phyloP scores from a whole-genome alignment of 257 asterid genomes.

The Jasminum sambac region DNA sequence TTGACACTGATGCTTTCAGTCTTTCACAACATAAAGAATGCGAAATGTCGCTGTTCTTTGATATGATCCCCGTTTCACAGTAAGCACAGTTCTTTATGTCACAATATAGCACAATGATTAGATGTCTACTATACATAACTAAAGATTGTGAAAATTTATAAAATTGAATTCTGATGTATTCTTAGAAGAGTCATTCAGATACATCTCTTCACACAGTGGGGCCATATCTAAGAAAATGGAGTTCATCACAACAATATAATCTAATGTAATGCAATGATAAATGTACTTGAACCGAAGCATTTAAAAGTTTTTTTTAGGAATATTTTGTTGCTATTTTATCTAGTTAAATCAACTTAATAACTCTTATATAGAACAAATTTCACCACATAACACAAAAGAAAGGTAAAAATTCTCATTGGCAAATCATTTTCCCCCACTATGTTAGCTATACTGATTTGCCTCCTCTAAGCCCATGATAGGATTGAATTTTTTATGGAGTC shows the following conservation, averaged over 20 bases:
- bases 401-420: not conserved
- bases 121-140: not conserved
- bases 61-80: not conserved
- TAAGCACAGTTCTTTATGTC: not conserved
- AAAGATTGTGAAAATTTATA: not conserved
- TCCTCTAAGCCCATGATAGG: too few relatives aligned
- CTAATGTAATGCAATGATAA: not conserved
- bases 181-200: not conserved
- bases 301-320: not conserved
- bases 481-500: too few relatives aligned
- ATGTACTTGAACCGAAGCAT: not conserved
- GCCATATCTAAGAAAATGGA: not conserved
- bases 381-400: not conserved
- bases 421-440: not conserved
- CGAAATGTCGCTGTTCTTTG: not conserved
- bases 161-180: too few relatives aligned
- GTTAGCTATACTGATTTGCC: too few relatives aligned
- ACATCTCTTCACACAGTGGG: not conserved
- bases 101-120: not conserved
- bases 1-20: constrained; percentile 9
- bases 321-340: not conserved
- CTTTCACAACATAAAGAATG: constrained; percentile 2
- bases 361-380: not conserved
- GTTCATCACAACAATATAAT: too few relatives aligned
- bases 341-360: too few relatives aligned